These are phyloP conservation scores for Spathaspora arborariae DNA, from an alignment of 805 yeast genomes.

Conservation along the genomic window DNA sequence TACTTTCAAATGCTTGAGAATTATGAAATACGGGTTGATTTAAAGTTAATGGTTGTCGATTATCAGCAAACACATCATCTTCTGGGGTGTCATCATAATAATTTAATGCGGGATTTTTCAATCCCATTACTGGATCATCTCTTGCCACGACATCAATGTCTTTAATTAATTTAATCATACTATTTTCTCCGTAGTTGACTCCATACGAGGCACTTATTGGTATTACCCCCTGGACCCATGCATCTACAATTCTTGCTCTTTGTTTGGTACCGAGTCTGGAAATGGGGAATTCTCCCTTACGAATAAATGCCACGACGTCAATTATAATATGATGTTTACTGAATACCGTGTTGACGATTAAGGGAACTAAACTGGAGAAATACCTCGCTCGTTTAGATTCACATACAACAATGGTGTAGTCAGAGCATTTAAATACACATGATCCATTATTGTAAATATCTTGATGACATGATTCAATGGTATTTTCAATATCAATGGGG, in stretches of 20 bases:
- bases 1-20: no score
- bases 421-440: slow-evolving; percentile 79
- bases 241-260: slow-evolving; percentile 62
- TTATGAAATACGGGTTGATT: slow-evolving; percentile 13
- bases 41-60: slow-evolving; percentile 27
- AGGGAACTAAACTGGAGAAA: slow-evolving; percentile 75
- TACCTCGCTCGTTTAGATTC: slow-evolving; percentile 52
- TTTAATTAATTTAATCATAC: slow-evolving; percentile 54
- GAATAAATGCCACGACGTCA: slow-evolving; percentile 80
- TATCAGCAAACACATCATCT: slow-evolving; percentile 27
- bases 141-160: slow-evolving; percentile 46
- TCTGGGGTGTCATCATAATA: slow-evolving; percentile 30
- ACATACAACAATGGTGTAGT: slow-evolving; percentile 69
- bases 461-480: slow-evolving; percentile 45
- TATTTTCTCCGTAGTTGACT: slow-evolving; percentile 64
- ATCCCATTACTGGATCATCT: slow-evolving; percentile 36
- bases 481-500: slow-evolving; percentile 72
- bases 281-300: slow-evolving; percentile 57
- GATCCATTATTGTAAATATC: slow-evolving; percentile 56
- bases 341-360: slow-evolving; percentile 73
- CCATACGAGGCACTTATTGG: slow-evolving; percentile 41
- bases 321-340: slow-evolving; percentile 77
- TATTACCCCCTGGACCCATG: slow-evolving; percentile 46
- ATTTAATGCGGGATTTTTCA: slow-evolving; percentile 39
- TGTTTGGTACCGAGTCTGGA: slow-evolving; percentile 76